A percentile compares a stretch with the other conserved stretches of the same genome.
phyloP scores from a whole-genome alignment of 768 basidiomycete genomes.

The Russula earlei region DNA sequence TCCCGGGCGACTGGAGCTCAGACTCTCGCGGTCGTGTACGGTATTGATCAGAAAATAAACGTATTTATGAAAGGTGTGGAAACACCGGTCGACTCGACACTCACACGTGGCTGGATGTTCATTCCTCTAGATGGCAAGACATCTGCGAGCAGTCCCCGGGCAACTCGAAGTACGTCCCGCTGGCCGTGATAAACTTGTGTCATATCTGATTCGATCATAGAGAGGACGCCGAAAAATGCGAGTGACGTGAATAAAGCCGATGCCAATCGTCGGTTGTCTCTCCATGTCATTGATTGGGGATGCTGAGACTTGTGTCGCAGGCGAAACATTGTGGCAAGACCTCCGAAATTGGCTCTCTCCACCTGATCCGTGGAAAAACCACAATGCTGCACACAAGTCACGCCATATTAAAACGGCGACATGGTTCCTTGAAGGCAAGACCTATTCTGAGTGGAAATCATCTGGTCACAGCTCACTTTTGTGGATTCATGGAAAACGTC shows the following conservation, averaged over 20 bases:
- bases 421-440: neutral
- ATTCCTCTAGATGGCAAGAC: neutral
- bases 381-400: neutral
- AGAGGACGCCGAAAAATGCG: neutral
- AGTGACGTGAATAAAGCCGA: neutral
- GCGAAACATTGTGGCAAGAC: neutral
- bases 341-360: neutral
- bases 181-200: neutral
- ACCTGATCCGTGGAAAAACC: neutral
- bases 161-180: neutral
- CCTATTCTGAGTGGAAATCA: neutral
- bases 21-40: neutral
- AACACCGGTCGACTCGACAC: neutral
- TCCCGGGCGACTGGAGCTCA: neutral
- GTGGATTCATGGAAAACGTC: slow-evolving; percentile 1
- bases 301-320: neutral
- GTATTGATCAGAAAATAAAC: neutral
- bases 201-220: neutral
- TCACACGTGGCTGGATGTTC: neutral
- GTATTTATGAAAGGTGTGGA: neutral
- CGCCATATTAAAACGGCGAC: neutral
- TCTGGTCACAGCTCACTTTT: neutral
- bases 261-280: neutral
- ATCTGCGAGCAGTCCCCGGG: neutral
- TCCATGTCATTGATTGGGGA: neutral